A percentile compares a stretch with the other conserved stretches of the same genome.
These are phyloP conservation scores for Moricandia arvensis DNA, from an alignment of 345 rosid species.

Conservation along the genomic window DNA sequence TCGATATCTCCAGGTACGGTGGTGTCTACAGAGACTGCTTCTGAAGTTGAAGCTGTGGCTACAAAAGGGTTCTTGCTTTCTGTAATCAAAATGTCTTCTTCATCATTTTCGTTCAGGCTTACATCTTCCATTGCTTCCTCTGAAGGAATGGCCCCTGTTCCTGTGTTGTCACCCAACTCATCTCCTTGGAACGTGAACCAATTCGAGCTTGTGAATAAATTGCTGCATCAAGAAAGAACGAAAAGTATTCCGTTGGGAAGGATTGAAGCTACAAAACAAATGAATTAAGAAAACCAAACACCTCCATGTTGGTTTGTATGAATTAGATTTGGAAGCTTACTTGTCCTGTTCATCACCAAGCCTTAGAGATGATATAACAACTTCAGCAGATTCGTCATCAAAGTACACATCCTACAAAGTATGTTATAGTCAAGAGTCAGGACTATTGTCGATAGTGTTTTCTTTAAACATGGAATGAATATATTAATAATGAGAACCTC, in stretches of 20 bases:
- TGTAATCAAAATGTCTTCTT: constrained; percentile 51
- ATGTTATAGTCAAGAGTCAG: background rate
- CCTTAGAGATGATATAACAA: constrained; percentile 88
- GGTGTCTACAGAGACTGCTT: constrained; percentile 25
- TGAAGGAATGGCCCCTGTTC: constrained; percentile 48
- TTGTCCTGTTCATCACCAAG: constrained; percentile 95
- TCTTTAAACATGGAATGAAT: background rate
- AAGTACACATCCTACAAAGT: constrained; percentile 77
- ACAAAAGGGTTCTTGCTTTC: constrained; percentile 31
- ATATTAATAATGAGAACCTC: constrained; percentile 51
- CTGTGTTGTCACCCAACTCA: constrained; percentile 49
- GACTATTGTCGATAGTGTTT: background rate
- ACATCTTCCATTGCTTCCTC: constrained; percentile 76
- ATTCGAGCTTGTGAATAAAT: constrained; percentile 81
- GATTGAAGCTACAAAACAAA: background rate
- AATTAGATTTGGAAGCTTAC: constrained; percentile 42
- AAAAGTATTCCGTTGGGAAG: background rate
- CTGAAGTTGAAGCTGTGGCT: constrained; percentile 35
- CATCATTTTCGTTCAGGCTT: constrained; percentile 77
- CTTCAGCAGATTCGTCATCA: constrained; percentile 94
- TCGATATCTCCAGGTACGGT: constrained; percentile 20
- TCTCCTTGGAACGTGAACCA: constrained; percentile 98
- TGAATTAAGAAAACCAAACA: background rate
- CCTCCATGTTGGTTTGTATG: background rate
- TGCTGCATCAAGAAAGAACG: constrained; percentile 45